phyloP scores from a whole-genome alignment of 768 basidiomycete genomes.

The Punctularia strigosozonata region DNA sequence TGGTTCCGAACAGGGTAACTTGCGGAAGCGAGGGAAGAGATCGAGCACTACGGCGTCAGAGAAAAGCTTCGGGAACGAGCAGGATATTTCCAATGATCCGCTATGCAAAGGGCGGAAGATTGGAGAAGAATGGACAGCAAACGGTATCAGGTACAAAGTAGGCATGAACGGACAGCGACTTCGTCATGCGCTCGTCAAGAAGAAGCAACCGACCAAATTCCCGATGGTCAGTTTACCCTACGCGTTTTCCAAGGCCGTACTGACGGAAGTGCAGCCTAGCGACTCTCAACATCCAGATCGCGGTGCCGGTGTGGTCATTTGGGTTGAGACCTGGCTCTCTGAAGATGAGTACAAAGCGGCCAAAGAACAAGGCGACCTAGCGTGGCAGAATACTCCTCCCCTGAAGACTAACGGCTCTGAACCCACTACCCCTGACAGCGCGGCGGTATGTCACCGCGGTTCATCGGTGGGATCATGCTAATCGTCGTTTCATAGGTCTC shows the following conservation, averaged over 20 bases:
- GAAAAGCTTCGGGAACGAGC: conserved; percentile 38
- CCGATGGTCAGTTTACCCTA: conserved; percentile 29
- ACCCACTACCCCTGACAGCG: conserved; percentile 29
- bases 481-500: conserved; percentile 14
- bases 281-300: conserved; percentile 75
- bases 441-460: conserved; percentile 10
- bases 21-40: conserved; percentile 36
- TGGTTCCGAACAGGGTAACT: too few species aligned
- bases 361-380: conserved; percentile 46
- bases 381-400: conserved; percentile 53
- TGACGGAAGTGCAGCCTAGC: conserved; percentile 35
- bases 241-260: conserved; percentile 2
- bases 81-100: conserved; percentile 33
- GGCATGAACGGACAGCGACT: conserved; percentile 58
- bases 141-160: conserved; percentile 61
- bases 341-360: conserved; percentile 62
- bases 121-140: conserved; percentile 69
- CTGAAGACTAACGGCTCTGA: conserved; percentile 25
- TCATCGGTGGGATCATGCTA: neutral
- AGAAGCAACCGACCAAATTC: conserved; percentile 55
- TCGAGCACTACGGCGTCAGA: conserved; percentile 22
- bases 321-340: conserved; percentile 69
- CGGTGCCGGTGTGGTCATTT: conserved; percentile 54
- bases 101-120: conserved; percentile 46
- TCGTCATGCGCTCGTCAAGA: conserved; percentile 61